Base-by-base conservation (phyloP, 2,329 filamentous ascomycete species). In the Monilinia laxa region DNA sequence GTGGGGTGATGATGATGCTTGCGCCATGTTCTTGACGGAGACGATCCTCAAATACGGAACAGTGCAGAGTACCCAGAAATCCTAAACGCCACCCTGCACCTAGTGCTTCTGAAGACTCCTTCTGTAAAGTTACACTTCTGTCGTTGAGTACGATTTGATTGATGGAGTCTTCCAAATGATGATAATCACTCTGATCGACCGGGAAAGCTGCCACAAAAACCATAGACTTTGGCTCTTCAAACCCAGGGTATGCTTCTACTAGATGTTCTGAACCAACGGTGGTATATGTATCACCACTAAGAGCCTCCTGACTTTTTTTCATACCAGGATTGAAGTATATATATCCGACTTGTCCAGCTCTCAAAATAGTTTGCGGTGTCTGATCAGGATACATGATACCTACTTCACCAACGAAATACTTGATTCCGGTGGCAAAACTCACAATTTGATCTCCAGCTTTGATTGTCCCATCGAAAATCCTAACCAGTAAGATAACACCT, bases 221-320 rank as follows among this genome's bases (percentile, higher is more conserved):
- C 95, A 99, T 99, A 7, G 93, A 90, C 78, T 99, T 96, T 1
- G 95, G 94, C 77, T 99, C 95, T 76, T 97, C 94, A 69, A 99
- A 99, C 2, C 94, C 95, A 0, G 93, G 92, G 64, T 93, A 89
- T 16, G 91, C 88, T 77, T 93, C 84, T 2, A 99, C 93, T 0
- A 84, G 75, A 67, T 87, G 85, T 79, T 97, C 91, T 28, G 82
- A 87, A 2, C 92, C 93, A 3, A 93, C 84, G 1, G 86, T 90
- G 0, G 95, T 98, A 74, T 93, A 97, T 0, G 95, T 99, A 75
- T 99, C 95, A 62, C 95, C 95, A 38, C 98, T 89, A 78, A 97
- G 96, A 60, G 95, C 94, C 76, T 99, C 95, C 76, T 96, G 90
- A 67, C 93, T 96, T 72, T 86, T 88, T 81, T 98, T 98, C 95